Evolutionary conservation across 2,329 filamentous ascomycete species (phyloP).

Genomic region (Diaporthe ilicicola): DNA sequence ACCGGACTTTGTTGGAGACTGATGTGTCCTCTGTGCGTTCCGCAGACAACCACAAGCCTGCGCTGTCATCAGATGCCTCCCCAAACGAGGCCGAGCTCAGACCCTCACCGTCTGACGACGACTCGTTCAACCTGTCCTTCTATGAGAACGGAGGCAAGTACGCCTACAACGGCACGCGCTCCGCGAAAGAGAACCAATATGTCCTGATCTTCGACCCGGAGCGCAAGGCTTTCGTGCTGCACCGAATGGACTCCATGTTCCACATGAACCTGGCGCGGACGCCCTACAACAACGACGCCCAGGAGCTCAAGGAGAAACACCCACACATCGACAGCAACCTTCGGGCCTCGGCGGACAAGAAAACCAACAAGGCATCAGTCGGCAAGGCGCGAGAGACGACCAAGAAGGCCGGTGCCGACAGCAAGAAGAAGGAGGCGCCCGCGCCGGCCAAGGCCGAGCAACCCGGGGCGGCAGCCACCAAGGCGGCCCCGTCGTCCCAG

Average conservation of each 20-base stretch:
- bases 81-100: slow-evolving; percentile 61
- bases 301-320: slow-evolving; percentile 71
- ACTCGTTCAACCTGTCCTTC: slow-evolving; percentile 65
- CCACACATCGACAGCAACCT: slow-evolving; percentile 64
- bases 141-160: slow-evolving; percentile 65
- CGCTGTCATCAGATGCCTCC: slow-evolving; percentile 57
- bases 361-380: slow-evolving; percentile 37
- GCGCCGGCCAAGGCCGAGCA: slow-evolving; percentile 38
- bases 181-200: slow-evolving; percentile 63
- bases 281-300: slow-evolving; percentile 70
- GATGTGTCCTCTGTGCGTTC: neutral
- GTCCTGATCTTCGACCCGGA: slow-evolving; percentile 80
- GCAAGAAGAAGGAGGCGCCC: slow-evolving; percentile 24
- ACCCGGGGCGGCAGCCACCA: slow-evolving; percentile 33
- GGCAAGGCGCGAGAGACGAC: slow-evolving; percentile 36
- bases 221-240: slow-evolving; percentile 80
- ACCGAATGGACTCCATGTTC: slow-evolving; percentile 82
- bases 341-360: slow-evolving; percentile 39
- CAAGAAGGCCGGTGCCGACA: slow-evolving; percentile 17
- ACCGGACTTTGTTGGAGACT: neutral
- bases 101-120: slow-evolving; percentile 51
- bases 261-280: slow-evolving; percentile 84
- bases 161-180: slow-evolving; percentile 66
- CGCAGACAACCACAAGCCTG: slow-evolving; percentile 70
- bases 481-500: neutral